Percentiles rank a stretch among this genome's conserved stretches.
Evolutionary conservation across 1,139 yeast genomes (phyloP).

Genomic region (Taphrina confusa): DNA sequence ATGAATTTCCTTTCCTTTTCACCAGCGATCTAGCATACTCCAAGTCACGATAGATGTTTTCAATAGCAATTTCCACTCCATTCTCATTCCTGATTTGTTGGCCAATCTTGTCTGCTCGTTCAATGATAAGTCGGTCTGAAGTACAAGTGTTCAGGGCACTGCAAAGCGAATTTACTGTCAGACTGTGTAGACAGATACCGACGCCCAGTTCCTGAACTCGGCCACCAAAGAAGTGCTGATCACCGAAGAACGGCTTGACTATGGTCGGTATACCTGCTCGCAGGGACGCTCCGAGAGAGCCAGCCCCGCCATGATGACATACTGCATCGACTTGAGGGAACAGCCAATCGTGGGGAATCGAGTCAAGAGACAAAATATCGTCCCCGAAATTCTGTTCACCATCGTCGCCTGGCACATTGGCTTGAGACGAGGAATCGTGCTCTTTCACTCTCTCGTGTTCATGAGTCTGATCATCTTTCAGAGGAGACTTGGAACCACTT

Average conservation of each 20-base stretch:
- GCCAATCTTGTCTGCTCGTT: conserved; percentile 65
- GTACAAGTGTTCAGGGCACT: conserved; percentile 71
- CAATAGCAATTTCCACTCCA: conserved; percentile 79
- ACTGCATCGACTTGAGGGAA: conserved; percentile 88
- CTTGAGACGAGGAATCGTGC: conserved; percentile 36
- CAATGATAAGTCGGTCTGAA: conserved; percentile 63
- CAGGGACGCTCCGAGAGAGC: conserved; percentile 91
- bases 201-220: conserved; percentile 87
- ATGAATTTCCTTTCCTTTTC: not conserved
- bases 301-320: conserved; percentile 97
- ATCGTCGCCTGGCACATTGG: conserved; percentile 42
- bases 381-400: conserved; percentile 60
- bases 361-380: conserved; percentile 66
- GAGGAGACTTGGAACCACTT: conserved; percentile 14
- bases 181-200: conserved; percentile 70
- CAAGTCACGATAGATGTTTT: conserved; percentile 71
- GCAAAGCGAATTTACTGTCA: conserved; percentile 63
- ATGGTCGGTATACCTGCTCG: conserved; percentile 86
- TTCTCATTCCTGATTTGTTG: conserved; percentile 64
- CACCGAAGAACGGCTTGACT: conserved; percentile 94
- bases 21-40: conserved; percentile 59
- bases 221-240: conserved; percentile 86
- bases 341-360: conserved; percentile 91
- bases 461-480: conserved; percentile 37
- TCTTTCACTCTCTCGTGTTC: conserved; percentile 39